Base-by-base conservation (phyloP, 2,329 filamentous ascomycete species). In the Escovopsis sp. region DNA sequence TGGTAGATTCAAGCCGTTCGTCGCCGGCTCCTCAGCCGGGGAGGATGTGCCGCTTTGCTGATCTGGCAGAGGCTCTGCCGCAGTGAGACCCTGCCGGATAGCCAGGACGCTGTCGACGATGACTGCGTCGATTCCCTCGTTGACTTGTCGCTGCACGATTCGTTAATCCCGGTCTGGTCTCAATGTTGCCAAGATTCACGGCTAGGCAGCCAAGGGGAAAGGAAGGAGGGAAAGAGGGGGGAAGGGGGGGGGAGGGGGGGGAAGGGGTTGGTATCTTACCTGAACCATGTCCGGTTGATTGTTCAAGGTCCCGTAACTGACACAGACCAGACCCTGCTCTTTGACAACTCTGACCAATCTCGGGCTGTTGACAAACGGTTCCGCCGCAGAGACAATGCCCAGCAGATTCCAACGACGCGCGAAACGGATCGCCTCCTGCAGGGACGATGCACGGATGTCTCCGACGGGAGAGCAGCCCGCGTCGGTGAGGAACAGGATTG, bases 401-500 rank as follows among this genome's bases (percentile, higher is more conserved):
- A 96, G 70, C 40, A 98, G 60, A 52, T 95, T 95, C 93, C 93
- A 98, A 33, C 89, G 77, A 47, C 80, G 86, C 1, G 91, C 89
- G 55, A 98, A 98, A 4, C 89, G 79, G 52, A 98, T 85, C 0
- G 89, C 93, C 63, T 98, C 91, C 60, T 98, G 93, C 33, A 98
- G 68, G 53, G 85, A 94, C 48, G 80, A 87, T 0, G 91, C 89
- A 12, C 91, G 73, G 44, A 96, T 83, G 57, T 98, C 91, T 26
- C 86, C 86, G 3, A 94, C 87, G 0, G 77, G 70, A 15, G 66
- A 73, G n/a, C 77, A 80, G 0, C 89, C 91, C 0, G 87, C 85
- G 54, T 98, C 91, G 0, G 83, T 93, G 35, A 98, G 71, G 66
- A 98, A 98, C 48, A 98, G 68, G 46, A 98, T 87, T 0, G 91